Conservation (phyloP, 2,329 filamentous ascomycete genomes). For the Penicillium sp. region DNA sequence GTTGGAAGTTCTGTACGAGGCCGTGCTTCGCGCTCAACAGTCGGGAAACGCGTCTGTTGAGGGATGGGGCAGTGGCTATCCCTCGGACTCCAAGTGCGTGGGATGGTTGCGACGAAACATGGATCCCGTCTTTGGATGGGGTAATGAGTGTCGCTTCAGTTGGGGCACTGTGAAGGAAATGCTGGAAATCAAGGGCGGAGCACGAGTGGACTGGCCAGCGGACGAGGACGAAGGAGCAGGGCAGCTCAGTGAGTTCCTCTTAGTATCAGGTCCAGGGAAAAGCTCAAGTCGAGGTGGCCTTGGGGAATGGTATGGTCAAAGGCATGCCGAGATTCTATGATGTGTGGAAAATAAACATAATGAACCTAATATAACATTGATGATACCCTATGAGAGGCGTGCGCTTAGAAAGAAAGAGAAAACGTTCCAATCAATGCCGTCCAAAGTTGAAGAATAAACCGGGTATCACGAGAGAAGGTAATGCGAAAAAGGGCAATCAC, state of each 20-base stretch:
- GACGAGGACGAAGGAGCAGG: slow-evolving; percentile 65
- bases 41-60: slow-evolving; percentile 38
- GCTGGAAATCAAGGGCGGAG: slow-evolving; percentile 71
- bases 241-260: slow-evolving; percentile 75
- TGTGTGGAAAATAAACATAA: slow-evolving; percentile 15
- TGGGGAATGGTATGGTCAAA: slow-evolving; percentile 74
- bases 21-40: slow-evolving; percentile 40
- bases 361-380: slow-evolving; percentile 21
- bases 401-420: slow-evolving; percentile 13
- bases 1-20: slow-evolving; percentile 72
- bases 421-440: slow-evolving; percentile 6
- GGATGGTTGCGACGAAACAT: slow-evolving; percentile 81
- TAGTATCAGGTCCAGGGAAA: slow-evolving; percentile 37
- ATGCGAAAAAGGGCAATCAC: slow-evolving; percentile 19
- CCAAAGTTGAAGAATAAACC: slow-evolving; percentile 7
- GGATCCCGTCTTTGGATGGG: slow-evolving; percentile 95
- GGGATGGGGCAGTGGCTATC: slow-evolving; percentile 90
- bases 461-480: slow-evolving; percentile 23
- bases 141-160: slow-evolving; percentile 85
- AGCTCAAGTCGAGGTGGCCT: slow-evolving; percentile 66
- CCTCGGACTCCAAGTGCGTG: slow-evolving; percentile 77
- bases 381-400: slow-evolving; percentile 24
- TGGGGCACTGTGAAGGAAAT: slow-evolving; percentile 95
- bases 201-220: slow-evolving; percentile 79
- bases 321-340: slow-evolving; percentile 70